Conservation (phyloP, 1,139 yeast species). For the Saccharomyces hybrid region DNA sequence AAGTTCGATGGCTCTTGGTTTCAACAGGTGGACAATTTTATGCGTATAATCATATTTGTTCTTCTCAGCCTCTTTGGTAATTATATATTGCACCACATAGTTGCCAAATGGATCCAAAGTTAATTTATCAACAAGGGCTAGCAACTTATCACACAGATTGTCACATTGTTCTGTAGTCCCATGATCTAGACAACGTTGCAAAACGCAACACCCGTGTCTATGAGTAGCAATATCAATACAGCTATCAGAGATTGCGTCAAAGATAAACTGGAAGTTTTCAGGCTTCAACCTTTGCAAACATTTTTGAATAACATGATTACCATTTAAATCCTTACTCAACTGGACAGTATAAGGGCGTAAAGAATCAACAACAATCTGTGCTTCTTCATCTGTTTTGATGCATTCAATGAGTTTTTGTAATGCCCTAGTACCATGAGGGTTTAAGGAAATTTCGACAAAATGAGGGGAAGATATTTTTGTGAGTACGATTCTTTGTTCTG, state of each 20-base stretch:
- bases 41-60: slow-evolving; percentile 27
- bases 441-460: slow-evolving; percentile 71
- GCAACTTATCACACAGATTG: slow-evolving; percentile 26
- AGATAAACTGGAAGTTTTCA: slow-evolving; percentile 69
- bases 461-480: slow-evolving; percentile 63
- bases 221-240: slow-evolving; percentile 86
- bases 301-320: slow-evolving; percentile 93
- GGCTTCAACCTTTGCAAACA: slow-evolving; percentile 71
- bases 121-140: slow-evolving; percentile 38
- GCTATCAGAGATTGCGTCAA: slow-evolving; percentile 73
- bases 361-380: slow-evolving; percentile 44
- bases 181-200: slow-evolving; percentile 89
- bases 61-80: slow-evolving; percentile 44
- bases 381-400: slow-evolving; percentile 50
- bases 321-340: slow-evolving; percentile 82
- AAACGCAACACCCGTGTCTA: slow-evolving; percentile 95
- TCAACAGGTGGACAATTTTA: slow-evolving; percentile 31
- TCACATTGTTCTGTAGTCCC: slow-evolving; percentile 54
- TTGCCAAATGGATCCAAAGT: slow-evolving; percentile 93
- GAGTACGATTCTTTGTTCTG: slow-evolving; percentile 61
- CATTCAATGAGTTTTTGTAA: slow-evolving; percentile 80
- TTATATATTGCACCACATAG: slow-evolving; percentile 88
- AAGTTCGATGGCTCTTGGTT: slow-evolving; percentile 34
- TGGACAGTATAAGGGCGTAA: slow-evolving; percentile 70
- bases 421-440: slow-evolving; percentile 94